Percentiles rank a stretch among this genome's conserved stretches.
Conservation (phyloP, 2,329 filamentous ascomycete genomes). For the Sphaerulina musiva region DNA sequence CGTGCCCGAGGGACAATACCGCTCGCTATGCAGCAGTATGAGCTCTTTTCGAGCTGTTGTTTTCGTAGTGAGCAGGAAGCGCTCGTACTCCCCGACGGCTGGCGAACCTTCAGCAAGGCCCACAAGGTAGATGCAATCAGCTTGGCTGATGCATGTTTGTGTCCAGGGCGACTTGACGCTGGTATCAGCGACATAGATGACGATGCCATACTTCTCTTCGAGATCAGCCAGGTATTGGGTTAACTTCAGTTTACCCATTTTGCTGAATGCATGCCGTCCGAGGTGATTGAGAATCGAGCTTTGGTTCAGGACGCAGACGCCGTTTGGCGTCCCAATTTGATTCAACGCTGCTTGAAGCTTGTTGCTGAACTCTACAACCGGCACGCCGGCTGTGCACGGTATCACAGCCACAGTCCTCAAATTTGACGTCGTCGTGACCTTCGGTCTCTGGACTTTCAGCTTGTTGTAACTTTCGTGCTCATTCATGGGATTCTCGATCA, state of each 20-base stretch:
- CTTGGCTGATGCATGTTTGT: slow-evolving; percentile 93
- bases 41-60: slow-evolving; percentile 91
- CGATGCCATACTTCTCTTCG: slow-evolving; percentile 93
- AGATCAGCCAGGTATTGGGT: slow-evolving; percentile 94
- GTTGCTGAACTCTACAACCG: slow-evolving; percentile 90
- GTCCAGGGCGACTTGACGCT: slow-evolving; percentile 98
- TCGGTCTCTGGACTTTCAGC: slow-evolving; percentile 49
- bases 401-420: slow-evolving; percentile 86
- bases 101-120: slow-evolving; percentile 85
- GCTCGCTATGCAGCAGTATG: slow-evolving; percentile 80
- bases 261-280: slow-evolving; percentile 91
- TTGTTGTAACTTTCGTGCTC: slow-evolving; percentile 39
- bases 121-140: slow-evolving; percentile 90
- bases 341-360: slow-evolving; percentile 78
- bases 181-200: slow-evolving; percentile 93
- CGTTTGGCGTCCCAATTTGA: slow-evolving; percentile 83
- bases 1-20: slow-evolving; percentile 76
- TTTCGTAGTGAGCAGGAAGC: slow-evolving; percentile 93
- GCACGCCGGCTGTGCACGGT: slow-evolving; percentile 83
- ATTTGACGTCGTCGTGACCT: slow-evolving; percentile 80
- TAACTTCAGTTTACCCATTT: slow-evolving; percentile 92
- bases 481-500: slow-evolving; percentile 72
- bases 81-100: slow-evolving; percentile 89
- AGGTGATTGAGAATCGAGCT: slow-evolving; percentile 90
- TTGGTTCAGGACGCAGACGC: slow-evolving; percentile 87